These are phyloP conservation scores for Aspergillus latus DNA, from an alignment of 2,329 filamentous ascomycete genomes.

Conservation along the genomic window DNA sequence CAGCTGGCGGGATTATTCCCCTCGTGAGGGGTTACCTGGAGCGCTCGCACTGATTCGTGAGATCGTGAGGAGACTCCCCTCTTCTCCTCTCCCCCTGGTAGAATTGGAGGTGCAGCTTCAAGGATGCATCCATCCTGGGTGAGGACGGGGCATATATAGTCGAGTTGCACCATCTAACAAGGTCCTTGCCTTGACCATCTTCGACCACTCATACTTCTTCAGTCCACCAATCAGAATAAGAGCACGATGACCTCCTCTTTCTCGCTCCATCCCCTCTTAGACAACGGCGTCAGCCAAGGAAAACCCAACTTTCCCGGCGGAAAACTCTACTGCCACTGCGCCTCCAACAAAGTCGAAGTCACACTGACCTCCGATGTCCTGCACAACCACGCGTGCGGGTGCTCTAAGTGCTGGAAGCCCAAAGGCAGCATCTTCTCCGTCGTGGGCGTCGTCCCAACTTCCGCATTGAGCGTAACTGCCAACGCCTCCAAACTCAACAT, in stretches of 20 bases:
- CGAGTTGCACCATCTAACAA: no score
- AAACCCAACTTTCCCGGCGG: slow-evolving; percentile 57
- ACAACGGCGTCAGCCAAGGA: slow-evolving; percentile 62
- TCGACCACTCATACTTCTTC: no score
- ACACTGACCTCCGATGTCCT: slow-evolving; percentile 58
- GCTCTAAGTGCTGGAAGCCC: slow-evolving; percentile 73
- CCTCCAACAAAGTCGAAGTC: slow-evolving; percentile 56
- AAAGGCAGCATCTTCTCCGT: slow-evolving; percentile 62
- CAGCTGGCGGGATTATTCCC: no score
- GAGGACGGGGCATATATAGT: no score
- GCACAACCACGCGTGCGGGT: slow-evolving; percentile 71
- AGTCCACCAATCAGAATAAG: no score
- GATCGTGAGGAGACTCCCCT: no score
- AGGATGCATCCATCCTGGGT: no score
- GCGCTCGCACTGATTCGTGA: no score
- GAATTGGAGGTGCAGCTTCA: no score
- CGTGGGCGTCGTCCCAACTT: slow-evolving; percentile 60
- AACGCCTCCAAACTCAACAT: slow-evolving; percentile 59
- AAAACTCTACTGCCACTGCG: slow-evolving; percentile 62
- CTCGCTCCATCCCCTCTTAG: slow-evolving; percentile 62
- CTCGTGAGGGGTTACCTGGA: no score
- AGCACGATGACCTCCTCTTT: slow-evolving; percentile 16
- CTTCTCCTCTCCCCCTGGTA: no score
- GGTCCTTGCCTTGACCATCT: no score
- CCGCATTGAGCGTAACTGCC: slow-evolving; percentile 57